Conservation (phyloP, 202 grass and related monocot species). For the Alloteropsis angusta region DNA sequence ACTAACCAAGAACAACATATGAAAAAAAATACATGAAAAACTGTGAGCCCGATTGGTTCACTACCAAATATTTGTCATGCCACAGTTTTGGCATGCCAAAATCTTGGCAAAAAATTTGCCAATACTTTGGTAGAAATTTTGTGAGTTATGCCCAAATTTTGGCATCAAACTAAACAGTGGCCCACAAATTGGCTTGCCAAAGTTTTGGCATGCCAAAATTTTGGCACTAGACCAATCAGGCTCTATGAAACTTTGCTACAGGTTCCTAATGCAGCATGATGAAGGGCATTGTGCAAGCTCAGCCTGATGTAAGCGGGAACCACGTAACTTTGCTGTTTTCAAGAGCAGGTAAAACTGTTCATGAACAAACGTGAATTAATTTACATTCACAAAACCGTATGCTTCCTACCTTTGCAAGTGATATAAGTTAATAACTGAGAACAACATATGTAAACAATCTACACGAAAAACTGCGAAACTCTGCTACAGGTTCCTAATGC, state of each 20-base stretch:
- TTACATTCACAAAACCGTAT: slow-evolving; percentile 16
- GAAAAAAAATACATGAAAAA: slow-evolving; percentile 1
- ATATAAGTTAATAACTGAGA: not conserved
- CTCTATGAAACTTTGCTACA: not conserved
- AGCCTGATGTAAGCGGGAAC: not conserved
- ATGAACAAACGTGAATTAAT: not conserved
- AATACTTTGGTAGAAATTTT: no score
- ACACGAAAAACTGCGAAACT: not conserved
- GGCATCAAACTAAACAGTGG: no score
- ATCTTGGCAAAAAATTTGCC: no score
- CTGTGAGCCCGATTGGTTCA: no score
- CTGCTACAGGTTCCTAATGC: slow-evolving; percentile 26
- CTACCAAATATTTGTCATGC: no score
- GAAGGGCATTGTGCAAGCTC: not conserved
- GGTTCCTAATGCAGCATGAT: slow-evolving; percentile 39
- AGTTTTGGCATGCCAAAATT: no score
- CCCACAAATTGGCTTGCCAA: no score
- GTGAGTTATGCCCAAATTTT: no score
- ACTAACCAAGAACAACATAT: not conserved
- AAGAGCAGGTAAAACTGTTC: no score
- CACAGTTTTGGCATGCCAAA: no score
- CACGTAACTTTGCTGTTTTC: no score
- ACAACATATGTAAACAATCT: not conserved
- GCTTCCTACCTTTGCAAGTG: not conserved
- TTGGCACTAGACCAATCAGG: no score